Conservation (phyloP, 2,329 filamentous ascomycete species). For the Diplocarpon rosae region DNA sequence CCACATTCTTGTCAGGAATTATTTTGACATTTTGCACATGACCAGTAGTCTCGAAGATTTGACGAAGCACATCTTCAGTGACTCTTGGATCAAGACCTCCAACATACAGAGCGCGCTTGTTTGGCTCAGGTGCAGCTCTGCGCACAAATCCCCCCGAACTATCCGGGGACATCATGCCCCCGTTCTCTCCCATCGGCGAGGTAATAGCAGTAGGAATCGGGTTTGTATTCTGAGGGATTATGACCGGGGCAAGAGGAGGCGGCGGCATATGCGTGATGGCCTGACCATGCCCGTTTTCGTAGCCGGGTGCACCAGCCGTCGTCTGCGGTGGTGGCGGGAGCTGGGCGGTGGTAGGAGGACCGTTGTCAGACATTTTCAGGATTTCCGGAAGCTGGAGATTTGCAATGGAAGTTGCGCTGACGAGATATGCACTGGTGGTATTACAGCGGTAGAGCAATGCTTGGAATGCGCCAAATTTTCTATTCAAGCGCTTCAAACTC, state of each 20-base stretch:
- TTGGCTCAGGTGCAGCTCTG: slow-evolving; percentile 90
- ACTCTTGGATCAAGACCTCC: slow-evolving; percentile 90
- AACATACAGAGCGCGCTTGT: slow-evolving; percentile 95
- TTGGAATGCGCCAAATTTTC: slow-evolving; percentile 13
- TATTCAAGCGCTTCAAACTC: slow-evolving; percentile 13
- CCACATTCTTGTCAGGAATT: slow-evolving; percentile 98
- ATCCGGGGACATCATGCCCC: slow-evolving; percentile 70
- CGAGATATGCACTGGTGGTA: slow-evolving; percentile 18
- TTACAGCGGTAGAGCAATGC: slow-evolving; percentile 13
- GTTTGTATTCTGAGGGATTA: slow-evolving; percentile 93
- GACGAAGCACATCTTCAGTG: slow-evolving; percentile 89
- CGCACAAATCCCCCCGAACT: slow-evolving; percentile 72
- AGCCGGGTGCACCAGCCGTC: slow-evolving; percentile 62
- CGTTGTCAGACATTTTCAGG: slow-evolving; percentile 66
- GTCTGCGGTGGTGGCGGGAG: slow-evolving; percentile 60
- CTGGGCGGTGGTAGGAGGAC: slow-evolving; percentile 50
- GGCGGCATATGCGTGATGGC: slow-evolving; percentile 74
- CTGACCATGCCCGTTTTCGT: slow-evolving; percentile 64
- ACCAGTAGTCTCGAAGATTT: slow-evolving; percentile 97
- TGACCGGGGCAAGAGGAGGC: slow-evolving; percentile 69
- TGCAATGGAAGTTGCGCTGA: slow-evolving; percentile 10
- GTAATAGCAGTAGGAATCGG: slow-evolving; percentile 88
- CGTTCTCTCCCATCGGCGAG: slow-evolving; percentile 63
- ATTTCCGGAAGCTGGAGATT: slow-evolving; percentile 11
- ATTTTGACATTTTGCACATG: slow-evolving; percentile 99